A percentile compares a stretch with the other conserved stretches of the same genome.
phyloP scores from a whole-genome alignment of 371 early-diverging fungal species.

The Mortierella sp. region DNA sequence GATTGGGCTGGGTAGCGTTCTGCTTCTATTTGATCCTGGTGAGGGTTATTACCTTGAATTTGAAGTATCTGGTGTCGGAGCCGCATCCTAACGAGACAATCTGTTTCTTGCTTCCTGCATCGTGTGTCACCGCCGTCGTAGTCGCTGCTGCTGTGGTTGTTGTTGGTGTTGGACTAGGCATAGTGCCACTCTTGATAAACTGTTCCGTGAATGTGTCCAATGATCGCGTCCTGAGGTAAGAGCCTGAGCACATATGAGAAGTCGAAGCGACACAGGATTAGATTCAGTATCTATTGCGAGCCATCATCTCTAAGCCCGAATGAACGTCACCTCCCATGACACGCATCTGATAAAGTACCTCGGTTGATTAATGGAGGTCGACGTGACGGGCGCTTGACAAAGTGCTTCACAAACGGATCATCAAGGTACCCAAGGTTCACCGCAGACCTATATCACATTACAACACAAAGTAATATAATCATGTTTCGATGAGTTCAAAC shows the following conservation, averaged over 20 bases:
- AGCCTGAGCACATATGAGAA: conserved; percentile 60
- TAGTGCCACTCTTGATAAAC: conserved; percentile 65
- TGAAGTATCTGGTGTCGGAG: conserved; percentile 93
- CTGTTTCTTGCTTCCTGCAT: conserved; percentile 67
- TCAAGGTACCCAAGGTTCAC: conserved; percentile 83
- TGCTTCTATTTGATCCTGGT: too few species aligned
- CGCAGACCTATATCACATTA: conserved; percentile 77
- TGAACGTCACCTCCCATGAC: conserved; percentile 15
- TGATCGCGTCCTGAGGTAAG: conserved; percentile 79
- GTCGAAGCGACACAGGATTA: neutral
- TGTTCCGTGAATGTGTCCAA: conserved; percentile 74
- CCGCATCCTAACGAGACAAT: conserved; percentile 94
- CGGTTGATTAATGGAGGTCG: conserved; percentile 95
- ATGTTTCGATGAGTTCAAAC: neutral
- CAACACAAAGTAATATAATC: neutral
- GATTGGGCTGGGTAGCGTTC: neutral
- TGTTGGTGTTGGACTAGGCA: neutral
- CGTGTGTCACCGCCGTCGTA: neutral
- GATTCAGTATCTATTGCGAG: neutral
- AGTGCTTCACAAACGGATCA: conserved; percentile 84
- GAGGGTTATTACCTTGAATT: conserved; percentile 68
- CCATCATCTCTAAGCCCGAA: neutral
- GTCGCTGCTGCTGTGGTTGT: neutral
- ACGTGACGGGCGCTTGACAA: conserved; percentile 77
- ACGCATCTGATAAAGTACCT: conserved; percentile 63